Percentiles rank a stretch among this genome's conserved stretches.
Conservation (phyloP, 1,284 basidiomycete genomes). For the Cutaneotrichosporon cyanovorans region DNA sequence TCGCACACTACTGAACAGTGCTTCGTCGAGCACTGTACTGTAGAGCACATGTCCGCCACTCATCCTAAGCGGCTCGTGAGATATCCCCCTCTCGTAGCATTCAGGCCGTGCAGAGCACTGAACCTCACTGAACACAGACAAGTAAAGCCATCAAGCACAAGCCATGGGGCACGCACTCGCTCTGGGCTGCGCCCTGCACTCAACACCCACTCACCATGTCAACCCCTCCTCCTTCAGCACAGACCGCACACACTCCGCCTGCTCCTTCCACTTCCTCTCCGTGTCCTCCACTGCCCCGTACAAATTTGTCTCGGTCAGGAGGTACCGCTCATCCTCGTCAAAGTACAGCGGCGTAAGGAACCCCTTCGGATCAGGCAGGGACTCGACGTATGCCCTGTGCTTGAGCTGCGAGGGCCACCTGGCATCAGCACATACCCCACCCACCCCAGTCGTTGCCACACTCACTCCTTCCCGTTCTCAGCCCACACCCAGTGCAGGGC, state of each 20-base stretch:
- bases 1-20: too few relatives aligned
- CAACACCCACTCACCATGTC: slow-evolving; percentile 60
- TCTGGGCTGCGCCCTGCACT: too few relatives aligned
- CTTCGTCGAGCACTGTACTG: too few relatives aligned
- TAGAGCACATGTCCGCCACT: too few relatives aligned
- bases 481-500: slow-evolving; percentile 59
- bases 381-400: slow-evolving; percentile 56
- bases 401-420: slow-evolving; percentile 39
- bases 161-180: too few relatives aligned
- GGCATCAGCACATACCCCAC: slow-evolving; percentile 8
- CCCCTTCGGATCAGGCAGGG: slow-evolving; percentile 54
- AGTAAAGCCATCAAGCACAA: too few relatives aligned
- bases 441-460: too few relatives aligned
- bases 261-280: slow-evolving; percentile 53
- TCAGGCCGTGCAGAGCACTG: too few relatives aligned
- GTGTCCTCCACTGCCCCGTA: slow-evolving; percentile 64
- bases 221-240: slow-evolving; percentile 51
- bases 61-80: too few relatives aligned
- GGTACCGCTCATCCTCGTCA: slow-evolving; percentile 54
- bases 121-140: neutral
- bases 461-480: slow-evolving; percentile 14
- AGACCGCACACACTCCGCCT: slow-evolving; percentile 52
- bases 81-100: too few relatives aligned
- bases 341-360: slow-evolving; percentile 74
- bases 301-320: slow-evolving; percentile 68